Conservation (phyloP, 1,284 basidiomycete species). For the Apiotrichum mycotoxinovorans region DNA sequence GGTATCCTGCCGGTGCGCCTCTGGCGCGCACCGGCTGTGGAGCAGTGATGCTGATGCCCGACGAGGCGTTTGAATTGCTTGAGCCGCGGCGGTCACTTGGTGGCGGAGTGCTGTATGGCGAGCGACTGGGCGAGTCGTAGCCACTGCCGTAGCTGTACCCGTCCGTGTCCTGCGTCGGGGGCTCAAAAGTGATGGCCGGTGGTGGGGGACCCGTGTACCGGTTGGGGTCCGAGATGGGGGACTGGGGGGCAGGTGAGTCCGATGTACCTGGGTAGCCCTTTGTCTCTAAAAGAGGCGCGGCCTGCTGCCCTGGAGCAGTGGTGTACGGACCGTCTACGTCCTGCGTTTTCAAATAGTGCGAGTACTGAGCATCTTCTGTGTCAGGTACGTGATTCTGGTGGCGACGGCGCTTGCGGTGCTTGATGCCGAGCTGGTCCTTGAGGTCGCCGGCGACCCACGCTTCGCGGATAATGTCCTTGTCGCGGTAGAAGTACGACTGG, state of each 20-base stretch:
- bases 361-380: background rate
- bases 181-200: background rate
- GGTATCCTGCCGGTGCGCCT: too few relatives aligned
- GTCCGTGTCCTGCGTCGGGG: background rate
- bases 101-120: background rate
- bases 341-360: constrained; percentile 1
- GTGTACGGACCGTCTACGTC: background rate
- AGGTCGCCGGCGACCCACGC: constrained; percentile 79
- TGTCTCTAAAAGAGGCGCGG: background rate
- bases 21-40: too few relatives aligned
- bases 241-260: background rate
- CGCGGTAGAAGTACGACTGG: constrained; percentile 39
- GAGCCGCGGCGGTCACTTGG: background rate
- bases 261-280: background rate
- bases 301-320: background rate
- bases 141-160: background rate
- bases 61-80: too few relatives aligned
- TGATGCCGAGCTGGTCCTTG: constrained; percentile 74
- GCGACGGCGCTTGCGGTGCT: constrained; percentile 26
- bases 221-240: background rate
- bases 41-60: too few relatives aligned
- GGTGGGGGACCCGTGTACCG: background rate
- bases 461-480: constrained; percentile 76
- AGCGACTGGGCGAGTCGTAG: background rate
- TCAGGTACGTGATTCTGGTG: constrained; percentile 2